Evolutionary conservation across 306 rosid genomes (phyloP).

Genomic region (Glycine tomentella): DNA sequence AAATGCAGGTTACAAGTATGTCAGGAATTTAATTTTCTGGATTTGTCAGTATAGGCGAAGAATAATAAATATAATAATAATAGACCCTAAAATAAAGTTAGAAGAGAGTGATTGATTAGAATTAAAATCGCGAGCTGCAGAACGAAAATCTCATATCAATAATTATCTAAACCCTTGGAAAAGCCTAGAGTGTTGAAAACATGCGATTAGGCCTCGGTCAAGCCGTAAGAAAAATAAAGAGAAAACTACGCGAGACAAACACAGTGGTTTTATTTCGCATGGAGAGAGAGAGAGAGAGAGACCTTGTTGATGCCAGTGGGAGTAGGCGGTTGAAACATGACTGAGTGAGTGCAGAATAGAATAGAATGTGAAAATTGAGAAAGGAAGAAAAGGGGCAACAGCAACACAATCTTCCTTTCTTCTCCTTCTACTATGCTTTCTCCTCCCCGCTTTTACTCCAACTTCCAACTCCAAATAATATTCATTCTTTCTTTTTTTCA

Average conservation of each 20-base stretch:
- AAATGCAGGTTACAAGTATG: slow-evolving; percentile 11
- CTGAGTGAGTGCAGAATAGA: not conserved
- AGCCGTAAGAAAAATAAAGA: not conserved
- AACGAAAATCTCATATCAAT: not conserved
- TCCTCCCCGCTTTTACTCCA: no score
- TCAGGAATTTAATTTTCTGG: not conserved
- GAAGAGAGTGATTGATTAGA: not conserved
- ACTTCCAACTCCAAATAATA: no score
- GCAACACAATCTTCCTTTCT: not conserved
- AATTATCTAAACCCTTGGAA: slow-evolving; percentile 1
- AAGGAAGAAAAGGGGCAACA: not conserved
- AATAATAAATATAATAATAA: not conserved
- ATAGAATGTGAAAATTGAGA: slow-evolving; percentile 6
- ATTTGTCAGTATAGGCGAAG: not conserved
- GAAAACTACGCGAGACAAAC: not conserved
- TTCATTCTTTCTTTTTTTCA: no score
- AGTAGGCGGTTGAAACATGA: slow-evolving; percentile 58
- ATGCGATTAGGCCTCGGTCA: not conserved
- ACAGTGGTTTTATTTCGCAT: not conserved
- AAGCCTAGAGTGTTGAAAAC: not conserved
- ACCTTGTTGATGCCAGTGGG: slow-evolving; percentile 51
- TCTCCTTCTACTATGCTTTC: not conserved
- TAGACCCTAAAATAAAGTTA: slow-evolving; percentile 32
- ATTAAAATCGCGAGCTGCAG: not conserved
- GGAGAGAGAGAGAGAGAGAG: not conserved